Base-by-base conservation (phyloP, 2,329 filamentous ascomycete species). In the Aspergillus brunneoviolaceus region DNA sequence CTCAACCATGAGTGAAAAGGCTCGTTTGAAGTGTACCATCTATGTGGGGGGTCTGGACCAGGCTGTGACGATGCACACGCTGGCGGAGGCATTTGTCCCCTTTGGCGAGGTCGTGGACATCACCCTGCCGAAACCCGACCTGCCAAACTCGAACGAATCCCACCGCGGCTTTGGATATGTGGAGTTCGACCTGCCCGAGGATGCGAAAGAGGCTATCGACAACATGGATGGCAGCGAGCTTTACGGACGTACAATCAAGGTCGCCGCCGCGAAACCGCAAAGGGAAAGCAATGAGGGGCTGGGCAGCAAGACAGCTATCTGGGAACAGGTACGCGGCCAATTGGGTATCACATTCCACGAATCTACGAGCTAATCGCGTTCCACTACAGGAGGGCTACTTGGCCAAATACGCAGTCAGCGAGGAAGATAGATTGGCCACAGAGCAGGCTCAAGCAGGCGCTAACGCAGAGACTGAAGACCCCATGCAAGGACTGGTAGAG, bases 181-280 rank as follows among this genome's bases (percentile, higher is more conserved):
- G 54, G 95, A 99, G 73, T 99, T 91, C 72, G 92, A 97, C 70
- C 85, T 92, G 59, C 84, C 87, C 12, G 86, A 89, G 59, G 95
- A 99, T 77, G 94, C 93, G 29, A 88, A 88, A 71, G 94, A 98
- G 77, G 95, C 95, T 54, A 96, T 99, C 75, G 92, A 98, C 82
- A 99, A 99, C 74, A 98, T 99, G 94, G 92, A 99, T 74, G 92
- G 96, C 75, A 90, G 93, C 62, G 94, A 98, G 79, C 85, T 99
- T 50, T 98, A 94, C 74, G 96, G 95, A 11, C 87, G 91, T 61
- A 89, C 95, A 14, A 89, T 99, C 74, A 96, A 93, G 75, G 94
- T 98, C 55, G 93, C 92, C 49, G 85, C 89, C 58, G 96, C 96
- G 49, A 99, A 96, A 77, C 87, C 91, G 33, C 92, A 95, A 63